Base-by-base conservation (phyloP, 2,329 filamentous ascomycete species). In the Thelonectria blattea region DNA sequence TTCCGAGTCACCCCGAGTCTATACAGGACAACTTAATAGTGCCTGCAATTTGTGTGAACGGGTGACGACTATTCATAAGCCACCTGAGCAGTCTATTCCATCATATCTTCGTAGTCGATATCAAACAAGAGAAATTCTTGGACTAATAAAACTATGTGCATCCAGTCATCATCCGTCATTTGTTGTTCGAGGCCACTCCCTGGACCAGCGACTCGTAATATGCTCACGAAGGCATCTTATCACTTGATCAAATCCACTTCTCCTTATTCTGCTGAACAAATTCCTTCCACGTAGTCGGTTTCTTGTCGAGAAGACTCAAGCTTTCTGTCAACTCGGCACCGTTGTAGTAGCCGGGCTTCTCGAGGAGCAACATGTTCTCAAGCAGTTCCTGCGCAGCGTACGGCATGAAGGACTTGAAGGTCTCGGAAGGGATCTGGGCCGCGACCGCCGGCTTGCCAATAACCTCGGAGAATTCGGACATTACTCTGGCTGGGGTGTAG, bases 361-460 rank as follows among this genome's bases (percentile, higher is more conserved):
- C 71, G 14, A 80, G 59, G 8, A 81, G 67, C n/a, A 74, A 62
- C 70, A 79, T 73, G 58, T 78, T 81, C 68, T 81, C 78, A 12
- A 76, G 61, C 62, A 81, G 41, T 61, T 81, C 79, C 53, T 75
- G 64, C 1, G 72, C 70, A 9, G 63, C 7, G 1, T 64, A 46
- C 2, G 71, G 67, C 10, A 80, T 46, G 55, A 75, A 76, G 0
- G 72, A 70, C 64, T 76, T 75, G 61, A 75, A 81, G 0, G 63
- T 59, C 1, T 79, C 74, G 3, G 71, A 64, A 0, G 74, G 62
- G 8, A 79, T 58, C 37, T 76, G 67, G 3, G 65, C 61, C 48
- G 67, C 74, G 1, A 56, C 50, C 0, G 73, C 73, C 2, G 68
- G 71, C 62, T 73, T 75, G 51, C 75, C 76, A 1, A 66, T 71